Evolutionary conservation across 768 basidiomycete species (phyloP), one percentile per base, ranked within the genome.

Genomic region (Amanita rubescens): DNA sequence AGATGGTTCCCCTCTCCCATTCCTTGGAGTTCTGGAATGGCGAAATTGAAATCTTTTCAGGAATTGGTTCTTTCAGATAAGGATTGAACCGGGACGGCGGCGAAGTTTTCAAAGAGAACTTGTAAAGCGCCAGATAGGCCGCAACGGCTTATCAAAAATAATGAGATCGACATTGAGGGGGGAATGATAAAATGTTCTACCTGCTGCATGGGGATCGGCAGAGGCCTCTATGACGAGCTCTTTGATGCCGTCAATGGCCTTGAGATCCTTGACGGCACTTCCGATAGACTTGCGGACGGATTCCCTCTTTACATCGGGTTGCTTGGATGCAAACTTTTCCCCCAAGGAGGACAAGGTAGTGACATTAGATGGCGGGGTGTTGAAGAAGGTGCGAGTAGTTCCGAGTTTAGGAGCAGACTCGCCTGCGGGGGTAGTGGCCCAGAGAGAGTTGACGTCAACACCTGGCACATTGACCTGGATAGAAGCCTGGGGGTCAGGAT

Each of bases 101-200:
- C 1, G 74, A 73, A 0, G 90, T 93, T 67, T 91, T 90, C 59
- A 94, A 71, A 0, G 84, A 79, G 63, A 93, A 92, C 58, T 82
- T 80, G 68, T 86, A 90, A 41, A 78, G 62, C 5, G 87, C 85
- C 57, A 94, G 73, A 59, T 89, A 76, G 2, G 91, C 81, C 4
- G 84, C 89, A 46, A 90, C 88, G 41, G 90, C 90, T 85, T n/a
- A 57, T 45, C 25, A 1, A 19, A 17, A 11, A 53, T 14, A n/a
- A 25, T 43, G 20, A 44, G 55, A 39, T 55, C 53, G 51, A 10
- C 24, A 30, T 14, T 49, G 22, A 35, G 17, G 15, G 27, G 10
- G n/a, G n/a, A 24, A 14, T 19, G 32, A 33, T 35, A 51, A 41
- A 48, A 38, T 47, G 15, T 62, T 77, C 20, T 57, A 87, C 89